phyloP scores from a whole-genome alignment of 306 rosid species.

The Quercus dentata region DNA sequence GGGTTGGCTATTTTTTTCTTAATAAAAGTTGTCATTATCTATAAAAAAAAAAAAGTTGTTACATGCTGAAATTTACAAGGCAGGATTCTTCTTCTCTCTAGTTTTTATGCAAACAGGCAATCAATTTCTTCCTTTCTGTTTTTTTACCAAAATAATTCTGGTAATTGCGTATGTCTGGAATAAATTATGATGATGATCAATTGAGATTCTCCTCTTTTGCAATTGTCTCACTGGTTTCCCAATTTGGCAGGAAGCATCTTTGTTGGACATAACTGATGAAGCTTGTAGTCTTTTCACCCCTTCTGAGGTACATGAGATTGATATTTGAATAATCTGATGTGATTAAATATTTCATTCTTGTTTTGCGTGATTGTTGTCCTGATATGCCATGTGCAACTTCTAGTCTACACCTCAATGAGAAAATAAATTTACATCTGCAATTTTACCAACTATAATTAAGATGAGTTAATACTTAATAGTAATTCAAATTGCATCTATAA shows the following conservation, averaged over 20 bases:
- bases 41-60: slow-evolving; percentile 18
- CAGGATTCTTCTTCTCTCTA: slow-evolving; percentile 74
- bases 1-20: no score
- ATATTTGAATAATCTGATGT: not conserved
- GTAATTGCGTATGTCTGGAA: not conserved
- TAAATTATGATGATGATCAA: slow-evolving; percentile 1
- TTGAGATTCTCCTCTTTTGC: slow-evolving; percentile 11
- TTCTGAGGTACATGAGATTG: slow-evolving; percentile 55
- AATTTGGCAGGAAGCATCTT: slow-evolving; percentile 84
- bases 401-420: not conserved
- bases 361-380: not conserved
- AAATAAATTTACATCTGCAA: not conserved
- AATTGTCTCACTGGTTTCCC: slow-evolving; percentile 18
- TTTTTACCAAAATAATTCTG: not conserved
- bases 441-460: not conserved
- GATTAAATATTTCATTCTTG: not conserved
- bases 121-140: not conserved
- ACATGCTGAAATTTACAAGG: slow-evolving; percentile 67
- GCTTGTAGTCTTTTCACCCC: slow-evolving; percentile 78
- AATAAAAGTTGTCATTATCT: no score
- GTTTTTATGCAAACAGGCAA: slow-evolving; percentile 96
- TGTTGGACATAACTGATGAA: slow-evolving; percentile 73
- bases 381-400: not conserved
- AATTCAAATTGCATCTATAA: not conserved
- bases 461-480: not conserved